Evolutionary conservation across 129 eudicot species (phyloP).

Genomic region (Lactuca saligna): DNA sequence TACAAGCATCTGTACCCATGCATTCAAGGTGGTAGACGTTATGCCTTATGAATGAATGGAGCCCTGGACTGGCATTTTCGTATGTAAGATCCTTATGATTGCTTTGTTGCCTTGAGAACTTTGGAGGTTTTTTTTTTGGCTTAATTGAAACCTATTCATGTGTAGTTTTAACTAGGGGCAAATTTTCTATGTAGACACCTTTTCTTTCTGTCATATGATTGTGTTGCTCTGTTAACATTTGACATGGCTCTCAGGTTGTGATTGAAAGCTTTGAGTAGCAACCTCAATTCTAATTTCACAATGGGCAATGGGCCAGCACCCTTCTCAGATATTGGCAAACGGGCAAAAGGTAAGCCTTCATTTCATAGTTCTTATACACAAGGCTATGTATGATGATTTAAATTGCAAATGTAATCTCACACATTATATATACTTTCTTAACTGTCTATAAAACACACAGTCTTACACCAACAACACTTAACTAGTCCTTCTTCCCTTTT

Average conservation of each 20-base stretch:
- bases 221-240: constrained; percentile 15
- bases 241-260: constrained; percentile 33
- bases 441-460: not conserved
- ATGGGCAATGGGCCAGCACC: constrained; percentile 82
- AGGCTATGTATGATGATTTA: not conserved
- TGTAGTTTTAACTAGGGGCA: no score
- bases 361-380: not conserved
- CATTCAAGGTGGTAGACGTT: no score
- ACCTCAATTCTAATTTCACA: constrained; percentile 6
- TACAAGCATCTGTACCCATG: not conserved
- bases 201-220: not conserved
- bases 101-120: no score
- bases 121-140: no score
- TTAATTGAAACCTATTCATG: no score
- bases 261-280: constrained; percentile 28
- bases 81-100: no score
- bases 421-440: not conserved
- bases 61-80: no score
- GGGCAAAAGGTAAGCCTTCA: constrained; percentile 61
- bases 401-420: not conserved
- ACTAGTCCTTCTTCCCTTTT: not conserved
- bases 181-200: not conserved
- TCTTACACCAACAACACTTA: not conserved
- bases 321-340: constrained; percentile 73
- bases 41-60: no score